phyloP scores from a whole-genome alignment of 2,329 filamentous ascomycete genomes.

The Pyrenophora tritici-repentis region DNA sequence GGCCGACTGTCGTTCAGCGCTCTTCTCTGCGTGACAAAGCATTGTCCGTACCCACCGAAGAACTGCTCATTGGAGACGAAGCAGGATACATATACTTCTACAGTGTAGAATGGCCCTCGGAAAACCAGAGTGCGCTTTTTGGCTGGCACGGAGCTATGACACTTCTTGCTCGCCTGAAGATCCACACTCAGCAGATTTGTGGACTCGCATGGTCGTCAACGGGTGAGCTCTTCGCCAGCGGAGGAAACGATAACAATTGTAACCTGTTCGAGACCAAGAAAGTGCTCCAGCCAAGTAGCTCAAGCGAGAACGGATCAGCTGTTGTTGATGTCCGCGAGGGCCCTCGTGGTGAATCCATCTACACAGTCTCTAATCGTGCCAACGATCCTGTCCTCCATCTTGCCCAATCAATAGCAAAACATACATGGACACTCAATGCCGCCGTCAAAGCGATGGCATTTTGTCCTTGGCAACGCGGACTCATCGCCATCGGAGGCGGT shows the following conservation, averaged over 20 bases:
- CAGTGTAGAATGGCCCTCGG: constrained; percentile 76
- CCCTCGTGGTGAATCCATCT: constrained; percentile 39
- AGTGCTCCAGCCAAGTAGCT: constrained; percentile 51
- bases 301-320: constrained; percentile 14
- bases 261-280: constrained; percentile 75
- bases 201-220: constrained; percentile 85
- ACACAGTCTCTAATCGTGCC: constrained; percentile 41
- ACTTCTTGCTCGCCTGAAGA: constrained; percentile 74
- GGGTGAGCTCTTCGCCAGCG: constrained; percentile 78
- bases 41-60: constrained; percentile 70
- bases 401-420: constrained; percentile 63
- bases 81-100: constrained; percentile 85
- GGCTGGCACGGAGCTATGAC: constrained; percentile 79
- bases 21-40: constrained; percentile 56
- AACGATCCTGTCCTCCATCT: constrained; percentile 52
- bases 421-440: constrained; percentile 78
- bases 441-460: constrained; percentile 97
- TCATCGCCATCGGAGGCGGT: no score
- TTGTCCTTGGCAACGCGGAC: constrained; percentile 76
- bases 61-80: constrained; percentile 86
- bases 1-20: constrained; percentile 63
- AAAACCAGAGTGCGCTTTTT: constrained; percentile 66
- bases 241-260: constrained; percentile 90
- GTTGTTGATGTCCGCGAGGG: constrained; percentile 33
- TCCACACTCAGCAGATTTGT: constrained; percentile 89